Conservation (phyloP, 2,329 filamentous ascomycete species). For the Paraphoma chrysanthemicola region DNA sequence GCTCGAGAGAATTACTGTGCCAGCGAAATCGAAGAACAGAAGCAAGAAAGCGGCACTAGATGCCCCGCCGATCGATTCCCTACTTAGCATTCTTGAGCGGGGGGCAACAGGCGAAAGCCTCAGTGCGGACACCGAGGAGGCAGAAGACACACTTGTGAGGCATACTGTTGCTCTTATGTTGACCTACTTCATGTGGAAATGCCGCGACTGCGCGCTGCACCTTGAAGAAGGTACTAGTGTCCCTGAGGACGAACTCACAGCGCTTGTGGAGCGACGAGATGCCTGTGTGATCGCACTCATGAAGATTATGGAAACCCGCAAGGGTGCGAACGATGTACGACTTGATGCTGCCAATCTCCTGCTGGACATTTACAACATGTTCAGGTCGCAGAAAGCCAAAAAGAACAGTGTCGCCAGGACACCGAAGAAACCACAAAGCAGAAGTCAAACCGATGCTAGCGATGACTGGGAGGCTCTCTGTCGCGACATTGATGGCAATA, state of each 20-base stretch:
- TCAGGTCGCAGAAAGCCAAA: conserved; percentile 71
- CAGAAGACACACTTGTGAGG: conserved; percentile 80
- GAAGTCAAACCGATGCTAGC: conserved; percentile 39
- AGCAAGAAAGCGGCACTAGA: conserved; percentile 31
- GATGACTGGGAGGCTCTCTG: conserved; percentile 66
- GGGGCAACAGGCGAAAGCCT: conserved; percentile 71
- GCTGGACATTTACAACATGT: conserved; percentile 82
- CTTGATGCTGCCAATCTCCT: conserved; percentile 77
- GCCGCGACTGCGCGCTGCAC: conserved; percentile 57
- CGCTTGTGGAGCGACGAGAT: conserved; percentile 60
- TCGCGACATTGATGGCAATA: conserved; percentile 70
- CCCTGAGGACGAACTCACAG: conserved; percentile 65
- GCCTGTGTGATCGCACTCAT: conserved; percentile 58
- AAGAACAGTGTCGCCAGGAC: conserved; percentile 35
- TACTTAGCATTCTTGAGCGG: conserved; percentile 76
- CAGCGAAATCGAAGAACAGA: conserved; percentile 47
- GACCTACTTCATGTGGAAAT: conserved; percentile 97
- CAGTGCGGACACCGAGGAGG: conserved; percentile 73
- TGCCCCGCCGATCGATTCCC: conserved; percentile 67
- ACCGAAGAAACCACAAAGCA: conserved; percentile 39
- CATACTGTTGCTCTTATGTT: conserved; percentile 78
- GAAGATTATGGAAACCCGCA: conserved; percentile 57
- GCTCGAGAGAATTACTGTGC: conserved; percentile 67
- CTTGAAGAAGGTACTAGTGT: conserved; percentile 55
- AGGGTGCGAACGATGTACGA: conserved; percentile 77